Conservation (phyloP, 164 flowering plant genomes). For the Stephania yunnanensis region DNA sequence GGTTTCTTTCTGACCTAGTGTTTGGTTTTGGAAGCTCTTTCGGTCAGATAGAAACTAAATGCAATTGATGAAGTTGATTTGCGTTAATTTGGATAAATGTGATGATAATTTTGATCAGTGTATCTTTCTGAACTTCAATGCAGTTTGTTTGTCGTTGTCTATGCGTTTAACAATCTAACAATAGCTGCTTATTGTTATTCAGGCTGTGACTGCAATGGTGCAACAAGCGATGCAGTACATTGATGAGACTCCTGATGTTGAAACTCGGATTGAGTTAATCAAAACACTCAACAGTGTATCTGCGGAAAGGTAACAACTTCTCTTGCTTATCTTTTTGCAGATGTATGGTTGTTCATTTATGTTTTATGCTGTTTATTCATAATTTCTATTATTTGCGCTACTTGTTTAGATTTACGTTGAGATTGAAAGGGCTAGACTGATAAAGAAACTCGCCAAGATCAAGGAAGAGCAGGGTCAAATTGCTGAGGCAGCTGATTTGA, state of each 20-base stretch:
- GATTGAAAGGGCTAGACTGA: conserved; percentile 82
- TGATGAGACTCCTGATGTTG: conserved; percentile 88
- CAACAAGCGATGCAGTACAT: conserved; percentile 97
- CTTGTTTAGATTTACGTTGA: conserved; percentile 76
- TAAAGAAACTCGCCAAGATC: conserved; percentile 86
- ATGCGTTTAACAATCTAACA: neutral
- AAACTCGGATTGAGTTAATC: conserved; percentile 78
- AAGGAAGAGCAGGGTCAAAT: conserved; percentile 94
- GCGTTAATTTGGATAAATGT: too few relatives aligned
- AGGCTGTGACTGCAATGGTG: conserved; percentile 94
- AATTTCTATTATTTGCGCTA: neutral
- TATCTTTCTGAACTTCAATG: neutral
- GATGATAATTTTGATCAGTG: too few relatives aligned
- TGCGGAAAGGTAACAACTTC: conserved; percentile 77
- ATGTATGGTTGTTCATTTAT: neutral
- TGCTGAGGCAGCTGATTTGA: conserved; percentile 95
- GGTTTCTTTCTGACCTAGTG: neutral
- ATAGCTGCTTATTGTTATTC: conserved; percentile 13
- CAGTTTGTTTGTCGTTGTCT: neutral
- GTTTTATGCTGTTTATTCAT: neutral
- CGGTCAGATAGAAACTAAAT: too few relatives aligned
- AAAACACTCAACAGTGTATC: conserved; percentile 85
- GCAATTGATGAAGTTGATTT: neutral
- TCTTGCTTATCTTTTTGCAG: neutral
- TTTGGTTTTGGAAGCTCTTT: neutral